Evolutionary conservation across 75 land plant genomes (phyloP).

Genomic region (Cunninghamia lanceolata): DNA sequence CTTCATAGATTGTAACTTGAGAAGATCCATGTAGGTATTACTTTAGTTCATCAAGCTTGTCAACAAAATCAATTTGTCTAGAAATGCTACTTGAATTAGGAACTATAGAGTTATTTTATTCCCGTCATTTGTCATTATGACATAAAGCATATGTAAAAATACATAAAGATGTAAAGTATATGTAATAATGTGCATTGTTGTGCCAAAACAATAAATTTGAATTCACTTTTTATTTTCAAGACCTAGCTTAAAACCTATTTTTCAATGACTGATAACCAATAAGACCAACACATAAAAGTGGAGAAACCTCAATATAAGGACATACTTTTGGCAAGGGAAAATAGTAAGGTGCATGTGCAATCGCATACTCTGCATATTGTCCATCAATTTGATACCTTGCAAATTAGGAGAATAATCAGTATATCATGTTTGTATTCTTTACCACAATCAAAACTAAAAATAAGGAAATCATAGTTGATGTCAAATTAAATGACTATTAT

Average conservation of each 20-base stretch:
- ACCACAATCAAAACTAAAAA: too few species aligned
- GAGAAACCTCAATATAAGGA: slow-evolving; percentile 11
- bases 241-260: slow-evolving; percentile 14
- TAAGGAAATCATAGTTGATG: neutral
- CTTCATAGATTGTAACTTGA: slow-evolving; percentile 22
- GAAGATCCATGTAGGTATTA: neutral
- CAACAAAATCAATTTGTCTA: neutral
- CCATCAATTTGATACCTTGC: slow-evolving; percentile 23
- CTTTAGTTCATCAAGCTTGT: neutral
- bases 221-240: slow-evolving; percentile 6
- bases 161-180: neutral
- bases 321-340: slow-evolving; percentile 8
- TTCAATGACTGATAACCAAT: slow-evolving; percentile 17
- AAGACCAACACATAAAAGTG: slow-evolving; percentile 14
- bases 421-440: neutral
- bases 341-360: slow-evolving; percentile 15
- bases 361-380: slow-evolving; percentile 17
- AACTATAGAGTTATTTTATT: neutral
- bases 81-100: neutral
- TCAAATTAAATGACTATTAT: neutral
- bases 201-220: slow-evolving; percentile 22
- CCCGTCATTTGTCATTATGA: neutral
- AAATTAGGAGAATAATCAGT: neutral
- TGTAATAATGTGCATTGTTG: slow-evolving; percentile 15
- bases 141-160: neutral